Base-by-base conservation (phyloP, 768 basidiomycete species). In the Gyrodon lividus region DNA sequence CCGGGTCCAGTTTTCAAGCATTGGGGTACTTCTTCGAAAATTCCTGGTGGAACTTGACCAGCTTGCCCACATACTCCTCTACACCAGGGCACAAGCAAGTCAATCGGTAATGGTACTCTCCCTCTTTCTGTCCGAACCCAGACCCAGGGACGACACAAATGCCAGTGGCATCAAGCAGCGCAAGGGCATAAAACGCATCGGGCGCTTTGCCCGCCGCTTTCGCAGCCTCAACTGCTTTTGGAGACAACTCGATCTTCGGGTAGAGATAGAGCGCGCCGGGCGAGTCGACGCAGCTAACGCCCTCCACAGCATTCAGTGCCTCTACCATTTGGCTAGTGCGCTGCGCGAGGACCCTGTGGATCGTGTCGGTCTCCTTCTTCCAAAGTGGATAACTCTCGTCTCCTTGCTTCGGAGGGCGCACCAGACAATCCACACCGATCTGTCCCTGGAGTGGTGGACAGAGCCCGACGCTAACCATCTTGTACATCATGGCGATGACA, bases 21-120 rank as follows among this genome's bases (percentile, higher is more conserved):
- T 51, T 30, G 6, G 52, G 52, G 54, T 81, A 82, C 70, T 78
- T 80, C 50, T 67, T 63, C 68, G 82, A 72, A 56, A 88, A 89
- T 19, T 73, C 72, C 48, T 70, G 63, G 63, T 89, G 87, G 80
- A 89, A 89, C 51, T 69, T 72, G 72, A 92, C 93, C 42, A 98
- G 75, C 63, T 90, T 87, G 30, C 78, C 77, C 8, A 96, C 88
- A 65, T 94, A 98, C 61, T 94, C 92, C 40, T 96, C 95, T 16
- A 92, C 91, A 35, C 92, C 92, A 2, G 93, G 94, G 62, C 94
- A 97, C 58, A 98, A 72, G 61, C 96, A 97, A 7, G 97, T 99
- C 67, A 98, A 72, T 31, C 96, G 75, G 66, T 97, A 87, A 71
- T 99, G 96, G 71, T 84, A 86, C 63, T 94, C 87, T 22, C 89